Conservation (phyloP, 2,329 filamentous ascomycete genomes). For the Ophiocordyceps camponoti-saundersi region DNA sequence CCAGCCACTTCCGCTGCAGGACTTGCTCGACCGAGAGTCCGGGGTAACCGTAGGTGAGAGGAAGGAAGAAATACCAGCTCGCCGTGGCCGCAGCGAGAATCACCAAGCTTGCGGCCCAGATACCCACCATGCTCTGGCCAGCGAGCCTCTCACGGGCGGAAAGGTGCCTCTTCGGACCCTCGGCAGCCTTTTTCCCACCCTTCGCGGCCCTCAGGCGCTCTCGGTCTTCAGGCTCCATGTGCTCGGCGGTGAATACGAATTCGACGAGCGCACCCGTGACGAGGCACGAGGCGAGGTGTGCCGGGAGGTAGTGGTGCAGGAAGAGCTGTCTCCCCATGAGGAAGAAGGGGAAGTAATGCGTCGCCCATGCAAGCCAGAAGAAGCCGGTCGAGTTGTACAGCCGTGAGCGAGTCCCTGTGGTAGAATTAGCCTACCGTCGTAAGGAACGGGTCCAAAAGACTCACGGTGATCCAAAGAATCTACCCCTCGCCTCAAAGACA, state of each 20-base stretch:
- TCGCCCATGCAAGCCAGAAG: conserved; percentile 96
- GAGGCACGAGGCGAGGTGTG: conserved; percentile 77
- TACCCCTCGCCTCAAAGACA: conserved; percentile 80
- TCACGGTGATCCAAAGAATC: conserved; percentile 87
- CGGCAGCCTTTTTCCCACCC: conserved; percentile 23
- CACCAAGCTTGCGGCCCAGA: conserved; percentile 62
- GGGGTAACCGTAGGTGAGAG: conserved; percentile 87
- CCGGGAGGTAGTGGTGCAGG: conserved; percentile 92
- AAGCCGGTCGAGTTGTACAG: conserved; percentile 98
- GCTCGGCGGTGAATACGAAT: conserved; percentile 89
- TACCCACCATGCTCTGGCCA: conserved; percentile 56
- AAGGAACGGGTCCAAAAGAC: conserved; percentile 19
- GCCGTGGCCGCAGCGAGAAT: conserved; percentile 53
- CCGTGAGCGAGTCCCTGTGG: conserved; percentile 66
- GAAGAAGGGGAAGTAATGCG: conserved; percentile 94
- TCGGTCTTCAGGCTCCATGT: conserved; percentile 36
- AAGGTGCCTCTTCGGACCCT: conserved; percentile 38
- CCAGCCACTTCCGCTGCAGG: conserved; percentile 78
- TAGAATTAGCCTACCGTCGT: conserved; percentile 11
- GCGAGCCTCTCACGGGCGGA: conserved; percentile 71
- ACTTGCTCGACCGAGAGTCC: conserved; percentile 69
- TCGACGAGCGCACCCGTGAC: conserved; percentile 85
- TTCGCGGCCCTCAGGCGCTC: conserved; percentile 15
- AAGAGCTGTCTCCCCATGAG: conserved; percentile 97
- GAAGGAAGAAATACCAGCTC: conserved; percentile 86